These are phyloP conservation scores for Sugiyamaella novakii DNA, from an alignment of 1,139 yeast genomes.

Conservation along the genomic window DNA sequence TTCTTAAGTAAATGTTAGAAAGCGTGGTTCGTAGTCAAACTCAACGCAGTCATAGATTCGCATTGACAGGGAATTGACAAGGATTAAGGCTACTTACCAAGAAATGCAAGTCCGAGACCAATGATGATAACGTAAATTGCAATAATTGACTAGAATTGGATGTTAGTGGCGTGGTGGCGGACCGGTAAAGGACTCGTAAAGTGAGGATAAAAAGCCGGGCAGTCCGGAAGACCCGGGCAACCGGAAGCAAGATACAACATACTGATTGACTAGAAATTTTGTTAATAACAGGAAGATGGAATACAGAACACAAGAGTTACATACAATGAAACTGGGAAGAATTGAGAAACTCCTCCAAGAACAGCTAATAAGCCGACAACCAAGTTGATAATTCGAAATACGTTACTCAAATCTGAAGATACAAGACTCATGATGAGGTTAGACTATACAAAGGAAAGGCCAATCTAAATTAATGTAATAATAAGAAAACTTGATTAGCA, in stretches of 20 bases:
- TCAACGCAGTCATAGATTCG: neutral
- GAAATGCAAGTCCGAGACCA: slow-evolving; percentile 57
- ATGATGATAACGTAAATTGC: slow-evolving; percentile 59
- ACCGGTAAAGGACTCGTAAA: too few species aligned
- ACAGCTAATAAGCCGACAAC: slow-evolving; percentile 61
- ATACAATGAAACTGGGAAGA: slow-evolving; percentile 56
- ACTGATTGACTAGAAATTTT: slow-evolving; percentile 3
- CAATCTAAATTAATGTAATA: too few species aligned
- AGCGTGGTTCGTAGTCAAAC: slow-evolving; percentile 22
- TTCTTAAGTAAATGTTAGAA: slow-evolving; percentile 37
- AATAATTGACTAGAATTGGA: slow-evolving; percentile 44
- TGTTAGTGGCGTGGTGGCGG: neutral
- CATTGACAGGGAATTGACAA: too few species aligned
- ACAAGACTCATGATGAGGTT: slow-evolving; percentile 26
- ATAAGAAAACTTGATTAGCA: too few species aligned
- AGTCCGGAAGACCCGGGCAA: too few species aligned
- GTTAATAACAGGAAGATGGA: neutral
- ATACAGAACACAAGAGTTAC: slow-evolving; percentile 35
- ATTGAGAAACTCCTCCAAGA: slow-evolving; percentile 60
- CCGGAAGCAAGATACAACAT: slow-evolving; percentile 2
- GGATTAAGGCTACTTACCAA: slow-evolving; percentile 48
- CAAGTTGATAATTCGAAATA: slow-evolving; percentile 65
- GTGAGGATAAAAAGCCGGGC: too few species aligned
- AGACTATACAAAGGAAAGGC: too few species aligned
- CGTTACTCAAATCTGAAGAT: slow-evolving; percentile 44